These are phyloP conservation scores for Coffea canephora DNA, from an alignment of 257 asterid genomes.

Conservation along the genomic window DNA sequence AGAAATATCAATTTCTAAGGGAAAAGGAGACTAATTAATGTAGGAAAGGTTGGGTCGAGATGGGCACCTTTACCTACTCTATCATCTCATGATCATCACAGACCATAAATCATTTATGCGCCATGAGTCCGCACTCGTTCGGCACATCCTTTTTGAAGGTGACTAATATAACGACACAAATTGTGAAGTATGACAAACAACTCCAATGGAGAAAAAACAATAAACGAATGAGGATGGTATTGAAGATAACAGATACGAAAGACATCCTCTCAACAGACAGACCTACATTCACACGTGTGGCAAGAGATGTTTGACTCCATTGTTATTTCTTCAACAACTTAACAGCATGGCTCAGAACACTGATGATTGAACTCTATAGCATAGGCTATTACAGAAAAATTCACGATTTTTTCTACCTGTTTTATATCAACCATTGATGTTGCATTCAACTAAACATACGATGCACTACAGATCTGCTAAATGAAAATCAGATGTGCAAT, in stretches of 20 bases:
- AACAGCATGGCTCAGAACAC: background rate
- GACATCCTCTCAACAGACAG: background rate
- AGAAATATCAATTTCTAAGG: background rate
- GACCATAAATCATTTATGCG: background rate
- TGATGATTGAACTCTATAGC: background rate
- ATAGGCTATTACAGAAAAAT: background rate
- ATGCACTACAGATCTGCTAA: background rate
- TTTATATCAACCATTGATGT: background rate
- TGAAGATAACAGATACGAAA: background rate
- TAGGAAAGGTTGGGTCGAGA: constrained; percentile 10
- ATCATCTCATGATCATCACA: constrained; percentile 17
- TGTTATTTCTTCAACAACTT: constrained; percentile 1
- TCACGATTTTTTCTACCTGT: background rate
- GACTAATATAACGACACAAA: background rate
- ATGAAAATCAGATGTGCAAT: background rate
- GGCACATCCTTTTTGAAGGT: constrained; percentile 2
- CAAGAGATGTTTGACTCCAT: background rate
- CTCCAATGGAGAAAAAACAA: background rate
- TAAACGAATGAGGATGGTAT: too few relatives aligned
- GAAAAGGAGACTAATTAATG: constrained; percentile 1
- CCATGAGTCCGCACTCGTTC: constrained; percentile 1
- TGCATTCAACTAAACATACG: background rate
- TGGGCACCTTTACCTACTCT: constrained; percentile 21
- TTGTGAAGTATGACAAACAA: background rate
- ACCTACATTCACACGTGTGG: constrained; percentile 6